phyloP scores from a whole-genome alignment of 148 eudicot species.

The Rhododendron kiyosumense region DNA sequence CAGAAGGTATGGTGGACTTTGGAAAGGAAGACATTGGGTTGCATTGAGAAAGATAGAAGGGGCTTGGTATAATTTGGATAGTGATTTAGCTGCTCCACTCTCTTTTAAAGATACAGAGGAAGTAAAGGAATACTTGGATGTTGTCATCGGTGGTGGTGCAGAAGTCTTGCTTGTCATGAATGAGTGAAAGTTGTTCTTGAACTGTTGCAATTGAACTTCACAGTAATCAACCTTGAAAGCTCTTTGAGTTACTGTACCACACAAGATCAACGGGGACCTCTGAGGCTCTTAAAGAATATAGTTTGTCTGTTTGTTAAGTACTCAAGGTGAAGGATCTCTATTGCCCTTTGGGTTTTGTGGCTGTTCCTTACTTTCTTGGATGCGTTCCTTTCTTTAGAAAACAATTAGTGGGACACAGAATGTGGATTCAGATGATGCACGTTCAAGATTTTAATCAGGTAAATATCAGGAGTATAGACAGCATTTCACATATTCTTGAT shows the following conservation, averaged over 20 bases:
- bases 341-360: slow-evolving; percentile 6
- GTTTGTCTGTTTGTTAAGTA: neutral
- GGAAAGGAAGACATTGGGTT: slow-evolving; percentile 84
- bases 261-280: neutral
- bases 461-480: neutral
- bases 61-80: slow-evolving; percentile 95
- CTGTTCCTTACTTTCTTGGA: slow-evolving; percentile 10
- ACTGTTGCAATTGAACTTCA: neutral
- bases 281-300: neutral
- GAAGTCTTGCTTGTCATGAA: slow-evolving; percentile 76
- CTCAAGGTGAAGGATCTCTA: neutral
- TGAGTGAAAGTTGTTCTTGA: slow-evolving; percentile 21
- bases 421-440: neutral
- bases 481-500: neutral
- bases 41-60: slow-evolving; percentile 57
- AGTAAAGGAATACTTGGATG: slow-evolving; percentile 66
- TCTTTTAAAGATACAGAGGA: slow-evolving; percentile 46
- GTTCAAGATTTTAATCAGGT: neutral
- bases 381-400: neutral
- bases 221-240: neutral
- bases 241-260: neutral
- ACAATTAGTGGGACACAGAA: neutral
- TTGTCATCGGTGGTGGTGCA: slow-evolving; percentile 43
- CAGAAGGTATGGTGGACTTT: slow-evolving; percentile 59
- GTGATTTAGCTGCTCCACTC: slow-evolving; percentile 64